These are phyloP conservation scores for Arxiozyma bovina DNA, from an alignment of 1,139 yeast genomes.

Conservation along the genomic window DNA sequence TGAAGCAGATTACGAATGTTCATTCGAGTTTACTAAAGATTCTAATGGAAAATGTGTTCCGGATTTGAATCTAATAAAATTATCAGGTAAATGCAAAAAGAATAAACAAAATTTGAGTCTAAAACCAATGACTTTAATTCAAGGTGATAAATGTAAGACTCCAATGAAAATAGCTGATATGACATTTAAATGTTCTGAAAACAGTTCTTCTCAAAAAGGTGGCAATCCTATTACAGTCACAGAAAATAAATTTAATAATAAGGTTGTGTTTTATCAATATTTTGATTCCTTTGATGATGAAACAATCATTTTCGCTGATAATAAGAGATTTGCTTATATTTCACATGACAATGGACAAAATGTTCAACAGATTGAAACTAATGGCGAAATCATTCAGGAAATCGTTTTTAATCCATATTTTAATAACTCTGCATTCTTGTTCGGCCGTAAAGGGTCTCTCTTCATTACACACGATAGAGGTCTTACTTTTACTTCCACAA, in stretches of 20 bases:
- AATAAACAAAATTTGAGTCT: conserved; percentile 14
- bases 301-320: conserved; percentile 59
- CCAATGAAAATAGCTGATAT: conserved; percentile 15
- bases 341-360: conserved; percentile 73
- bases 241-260: conserved; percentile 30
- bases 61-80: conserved; percentile 32
- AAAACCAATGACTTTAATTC: conserved; percentile 32
- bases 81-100: conserved; percentile 30
- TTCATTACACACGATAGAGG: conserved; percentile 66
- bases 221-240: conserved; percentile 20
- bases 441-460: conserved; percentile 44
- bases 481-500: conserved; percentile 37
- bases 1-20: conserved; percentile 65
- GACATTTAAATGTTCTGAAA: conserved; percentile 29
- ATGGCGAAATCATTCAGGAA: conserved; percentile 41
- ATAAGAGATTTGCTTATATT: conserved; percentile 43
- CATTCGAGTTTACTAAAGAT: conserved; percentile 43
- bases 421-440: conserved; percentile 55
- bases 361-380: conserved; percentile 42
- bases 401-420: conserved; percentile 53
- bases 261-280: conserved; percentile 30
- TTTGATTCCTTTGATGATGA: conserved; percentile 45
- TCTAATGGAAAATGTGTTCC: conserved; percentile 49
- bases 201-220: conserved; percentile 12
- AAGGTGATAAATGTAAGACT: conserved; percentile 43